Conservation (phyloP, 495 filamentous ascomycete species). For the Eremomyces bilateralis region DNA sequence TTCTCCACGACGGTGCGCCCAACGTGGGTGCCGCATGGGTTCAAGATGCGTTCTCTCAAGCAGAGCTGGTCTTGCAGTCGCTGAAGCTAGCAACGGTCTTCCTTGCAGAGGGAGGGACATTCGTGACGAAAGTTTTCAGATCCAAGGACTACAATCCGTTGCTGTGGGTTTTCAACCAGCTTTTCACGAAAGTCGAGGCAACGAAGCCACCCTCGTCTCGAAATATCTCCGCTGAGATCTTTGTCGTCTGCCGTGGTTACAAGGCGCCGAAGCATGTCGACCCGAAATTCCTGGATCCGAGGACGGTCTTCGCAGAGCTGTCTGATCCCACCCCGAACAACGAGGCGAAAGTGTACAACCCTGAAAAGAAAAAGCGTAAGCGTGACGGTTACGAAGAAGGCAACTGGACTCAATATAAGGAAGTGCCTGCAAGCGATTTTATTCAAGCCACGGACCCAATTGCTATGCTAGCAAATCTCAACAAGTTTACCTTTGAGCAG, state of each 20-base stretch:
- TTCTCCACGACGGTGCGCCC: conserved; percentile 95
- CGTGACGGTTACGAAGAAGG: conserved; percentile 94
- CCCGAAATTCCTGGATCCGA: conserved; percentile 76
- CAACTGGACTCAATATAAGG: conserved; percentile 80
- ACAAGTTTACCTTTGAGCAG: conserved; percentile 64
- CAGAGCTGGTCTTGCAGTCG: conserved; percentile 78
- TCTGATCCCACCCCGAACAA: conserved; percentile 76
- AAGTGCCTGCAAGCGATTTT: conserved; percentile 72
- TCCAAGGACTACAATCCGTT: conserved; percentile 95
- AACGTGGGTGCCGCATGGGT: conserved; percentile 98
- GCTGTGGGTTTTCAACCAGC: conserved; percentile 93
- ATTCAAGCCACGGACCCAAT: conserved; percentile 91
- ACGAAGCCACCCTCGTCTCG: conserved; percentile 92
- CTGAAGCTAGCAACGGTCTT: conserved; percentile 92
- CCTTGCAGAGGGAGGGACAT: conserved; percentile 68
- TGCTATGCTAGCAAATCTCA: conserved; percentile 74
- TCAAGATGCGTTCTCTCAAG: conserved; percentile 95
- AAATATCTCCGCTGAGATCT: conserved; percentile 93
- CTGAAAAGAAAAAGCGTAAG: conserved; percentile 83
- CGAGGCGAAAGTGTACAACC: conserved; percentile 94
- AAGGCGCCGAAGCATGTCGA: conserved; percentile 86
- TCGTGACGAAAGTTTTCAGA: conserved; percentile 94
- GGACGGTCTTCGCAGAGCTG: conserved; percentile 87
- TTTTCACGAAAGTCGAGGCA: conserved; percentile 84
- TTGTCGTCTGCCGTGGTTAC: conserved; percentile 87